Percentiles rank a stretch among this genome's conserved stretches.
Conservation (phyloP, 202 grass and related monocot species). For the Zoysia matrella region DNA sequence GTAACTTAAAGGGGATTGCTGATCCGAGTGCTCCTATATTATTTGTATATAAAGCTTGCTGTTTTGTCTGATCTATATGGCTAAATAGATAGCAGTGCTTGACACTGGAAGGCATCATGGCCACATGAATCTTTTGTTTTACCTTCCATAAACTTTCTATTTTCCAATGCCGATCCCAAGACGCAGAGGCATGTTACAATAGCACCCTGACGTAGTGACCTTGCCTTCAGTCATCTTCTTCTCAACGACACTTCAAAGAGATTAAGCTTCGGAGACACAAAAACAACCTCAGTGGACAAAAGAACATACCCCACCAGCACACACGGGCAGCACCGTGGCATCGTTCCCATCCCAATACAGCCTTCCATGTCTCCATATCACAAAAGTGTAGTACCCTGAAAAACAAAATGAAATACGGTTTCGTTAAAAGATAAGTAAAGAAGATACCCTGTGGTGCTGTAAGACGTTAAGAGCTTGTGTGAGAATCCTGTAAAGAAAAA, state of each 20-base stretch:
- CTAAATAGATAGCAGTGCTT: conserved; percentile 55
- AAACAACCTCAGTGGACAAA: conserved; percentile 55
- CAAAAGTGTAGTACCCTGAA: conserved; percentile 49
- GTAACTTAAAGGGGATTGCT: conserved; percentile 22
- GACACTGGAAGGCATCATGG: conserved; percentile 54
- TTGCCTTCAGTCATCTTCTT: conserved; percentile 53
- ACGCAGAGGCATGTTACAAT: conserved; percentile 47
- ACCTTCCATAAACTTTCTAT: conserved; percentile 51
- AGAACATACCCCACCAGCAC: conserved; percentile 42
- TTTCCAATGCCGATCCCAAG: conserved; percentile 72
- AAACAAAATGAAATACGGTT: conserved; percentile 41
- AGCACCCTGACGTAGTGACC: background rate
- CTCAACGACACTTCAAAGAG: conserved; percentile 50
- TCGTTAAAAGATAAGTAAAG: conserved; percentile 42
- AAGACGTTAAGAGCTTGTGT: conserved; percentile 62
- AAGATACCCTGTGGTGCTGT: conserved; percentile 54
- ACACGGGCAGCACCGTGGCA: conserved; percentile 36
- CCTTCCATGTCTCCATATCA: conserved; percentile 34
- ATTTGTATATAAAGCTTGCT: conserved; percentile 49
- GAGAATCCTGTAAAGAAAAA: conserved; percentile 86
- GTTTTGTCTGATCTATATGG: conserved; percentile 62
- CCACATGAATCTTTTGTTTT: conserved; percentile 62
- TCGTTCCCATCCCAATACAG: conserved; percentile 46
- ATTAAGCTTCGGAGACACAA: conserved; percentile 62
- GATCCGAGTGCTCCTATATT: conserved; percentile 39